phyloP scores from a whole-genome alignment of 2,329 filamentous ascomycete genomes.

The Venturia nashicola region DNA sequence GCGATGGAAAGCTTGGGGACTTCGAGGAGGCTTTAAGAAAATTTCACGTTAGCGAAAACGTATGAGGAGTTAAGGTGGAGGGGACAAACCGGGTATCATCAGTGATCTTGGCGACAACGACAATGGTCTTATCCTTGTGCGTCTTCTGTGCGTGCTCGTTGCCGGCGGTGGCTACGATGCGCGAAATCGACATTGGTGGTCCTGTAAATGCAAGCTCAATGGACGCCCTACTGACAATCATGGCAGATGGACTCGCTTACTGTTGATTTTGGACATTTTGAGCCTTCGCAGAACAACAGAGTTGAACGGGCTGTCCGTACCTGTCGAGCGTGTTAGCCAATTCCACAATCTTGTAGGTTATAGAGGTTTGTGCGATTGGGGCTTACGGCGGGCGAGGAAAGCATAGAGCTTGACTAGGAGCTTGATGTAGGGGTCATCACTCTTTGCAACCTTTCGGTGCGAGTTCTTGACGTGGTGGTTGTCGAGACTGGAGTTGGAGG shows the following conservation, averaged over 20 bases:
- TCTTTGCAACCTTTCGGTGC: slow-evolving; percentile 93
- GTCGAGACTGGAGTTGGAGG: slow-evolving; percentile 35
- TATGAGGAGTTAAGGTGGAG: background rate
- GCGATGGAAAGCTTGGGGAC: slow-evolving; percentile 89
- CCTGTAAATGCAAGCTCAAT: slow-evolving; percentile 13
- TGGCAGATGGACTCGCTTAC: slow-evolving; percentile 27
- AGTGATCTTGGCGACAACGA: slow-evolving; percentile 89
- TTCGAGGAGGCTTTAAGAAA: slow-evolving; percentile 45
- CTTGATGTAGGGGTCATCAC: slow-evolving; percentile 95
- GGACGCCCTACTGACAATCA: slow-evolving; percentile 10
- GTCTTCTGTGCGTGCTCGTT: slow-evolving; percentile 38
- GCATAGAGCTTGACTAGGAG: slow-evolving; percentile 97
- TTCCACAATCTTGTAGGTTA: background rate
- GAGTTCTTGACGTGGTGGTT: slow-evolving; percentile 50
- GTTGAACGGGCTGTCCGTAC: slow-evolving; percentile 97
- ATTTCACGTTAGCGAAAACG: background rate
- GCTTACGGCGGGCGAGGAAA: slow-evolving; percentile 62
- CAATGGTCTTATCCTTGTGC: slow-evolving; percentile 70
- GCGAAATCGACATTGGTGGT: slow-evolving; percentile 84
- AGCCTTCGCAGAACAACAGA: slow-evolving; percentile 95
- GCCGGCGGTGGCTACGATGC: slow-evolving; percentile 56
- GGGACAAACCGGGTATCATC: slow-evolving; percentile 71
- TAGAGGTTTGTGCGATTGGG: slow-evolving; percentile 37
- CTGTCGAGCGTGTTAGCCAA: slow-evolving; percentile 42
- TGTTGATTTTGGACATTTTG: slow-evolving; percentile 98